phyloP scores from a whole-genome alignment of 164 flowering plant species.

The Chimonanthus praecox region DNA sequence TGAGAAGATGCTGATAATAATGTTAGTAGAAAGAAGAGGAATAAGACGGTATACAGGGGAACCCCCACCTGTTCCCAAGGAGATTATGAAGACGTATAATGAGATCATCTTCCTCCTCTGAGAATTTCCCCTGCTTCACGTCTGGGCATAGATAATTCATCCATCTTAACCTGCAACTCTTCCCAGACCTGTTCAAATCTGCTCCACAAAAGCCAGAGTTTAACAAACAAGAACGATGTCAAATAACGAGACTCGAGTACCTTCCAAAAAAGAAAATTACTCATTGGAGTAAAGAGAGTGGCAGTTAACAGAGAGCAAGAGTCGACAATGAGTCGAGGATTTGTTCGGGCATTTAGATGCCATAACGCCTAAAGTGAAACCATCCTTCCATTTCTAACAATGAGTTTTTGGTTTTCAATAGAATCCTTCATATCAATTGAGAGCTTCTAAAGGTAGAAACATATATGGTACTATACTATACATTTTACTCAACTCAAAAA shows the following conservation, averaged over 20 bases:
- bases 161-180: conserved; percentile 4
- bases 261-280: no score
- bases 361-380: no score
- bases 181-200: conserved; percentile 3
- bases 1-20: background rate
- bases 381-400: no score
- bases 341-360: no score
- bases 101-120: conserved; percentile 2
- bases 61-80: background rate
- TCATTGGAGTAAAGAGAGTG: no score
- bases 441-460: background rate
- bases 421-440: no score
- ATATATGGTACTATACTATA: no score
- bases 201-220: background rate
- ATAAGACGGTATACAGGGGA: background rate
- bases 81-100: conserved; percentile 2
- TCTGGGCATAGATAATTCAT: conserved; percentile 1
- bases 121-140: background rate
- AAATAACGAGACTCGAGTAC: no score
- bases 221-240: background rate
- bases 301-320: no score
- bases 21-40: background rate
- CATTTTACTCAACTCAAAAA: no score
- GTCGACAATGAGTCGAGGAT: no score
- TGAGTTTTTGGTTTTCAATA: no score